phyloP scores from a whole-genome alignment of 2,329 filamentous ascomycete genomes.

The Pyrenochaeta sp. region DNA sequence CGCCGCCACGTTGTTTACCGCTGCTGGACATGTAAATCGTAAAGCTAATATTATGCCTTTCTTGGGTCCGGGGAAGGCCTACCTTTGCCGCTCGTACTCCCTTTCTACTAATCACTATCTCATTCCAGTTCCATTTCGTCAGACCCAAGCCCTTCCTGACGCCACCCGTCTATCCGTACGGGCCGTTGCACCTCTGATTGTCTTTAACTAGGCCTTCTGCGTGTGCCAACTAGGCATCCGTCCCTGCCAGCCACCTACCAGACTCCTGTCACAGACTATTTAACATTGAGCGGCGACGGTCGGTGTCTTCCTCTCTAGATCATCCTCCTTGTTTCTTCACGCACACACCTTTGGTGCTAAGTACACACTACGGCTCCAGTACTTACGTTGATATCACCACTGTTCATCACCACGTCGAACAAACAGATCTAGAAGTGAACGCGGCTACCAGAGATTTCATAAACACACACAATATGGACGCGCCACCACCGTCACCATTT shows the following conservation, averaged over 20 bases:
- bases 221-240: constrained; percentile 35
- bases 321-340: constrained; percentile 14
- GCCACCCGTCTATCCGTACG: constrained; percentile 46
- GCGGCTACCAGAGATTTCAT: constrained; percentile 6
- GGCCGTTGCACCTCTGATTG: constrained; percentile 46
- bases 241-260: constrained; percentile 28
- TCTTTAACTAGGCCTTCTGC: constrained; percentile 24
- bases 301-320: constrained; percentile 20
- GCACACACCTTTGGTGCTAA: neutral
- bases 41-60: constrained; percentile 17
- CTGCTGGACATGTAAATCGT: constrained; percentile 26
- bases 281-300: constrained; percentile 35
- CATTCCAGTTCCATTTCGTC: constrained; percentile 36
- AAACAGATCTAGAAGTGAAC: neutral
- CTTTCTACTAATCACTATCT: constrained; percentile 25
- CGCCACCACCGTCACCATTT: constrained; percentile 1
- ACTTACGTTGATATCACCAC: neutral
- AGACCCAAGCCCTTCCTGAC: constrained; percentile 33
- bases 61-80: constrained; percentile 21
- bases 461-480: neutral
- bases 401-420: neutral
- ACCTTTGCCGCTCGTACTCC: constrained; percentile 27
- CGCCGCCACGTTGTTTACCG: constrained; percentile 41
- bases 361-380: neutral
- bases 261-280: constrained; percentile 30